Base-by-base conservation (phyloP, 371 early-diverging fungal species). In the Parasitella parasitica region DNA sequence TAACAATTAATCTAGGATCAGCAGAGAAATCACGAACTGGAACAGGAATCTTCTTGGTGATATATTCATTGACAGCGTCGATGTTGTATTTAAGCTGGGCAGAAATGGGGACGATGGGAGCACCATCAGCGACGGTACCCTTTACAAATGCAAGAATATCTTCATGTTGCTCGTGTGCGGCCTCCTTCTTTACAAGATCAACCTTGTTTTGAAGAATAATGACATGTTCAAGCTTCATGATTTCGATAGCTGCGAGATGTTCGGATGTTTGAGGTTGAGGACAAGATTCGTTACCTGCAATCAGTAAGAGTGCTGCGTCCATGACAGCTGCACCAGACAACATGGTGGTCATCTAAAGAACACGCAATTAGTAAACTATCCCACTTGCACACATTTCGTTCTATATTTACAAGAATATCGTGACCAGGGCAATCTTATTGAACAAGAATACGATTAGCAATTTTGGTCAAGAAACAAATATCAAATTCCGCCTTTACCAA, bases 211-310 rank as follows among this genome's bases (percentile, higher is more conserved):
- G 99, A 51, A 99, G 85, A 73, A 99, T 96, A 43, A 99, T 94
- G 63, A 99, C 94, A 78, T 99, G 91, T 66, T 97, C 80, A 51
- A 99, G 86, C 86, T 97, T 92, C 98, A 99, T 99, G 66, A 99
- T 99, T 83, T 99, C 99, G 65, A 99, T 96, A 50, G 99, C 99
- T 67, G 99, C 99, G 75, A 99, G 85, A 84, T 99, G 99, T 82
- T 99, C 99, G 24, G 91, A 90, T 26, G 99, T 99, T 83, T 99
- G 99, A 22, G 99, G 99, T 84, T 99, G 99, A 37, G 99, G 99
- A 86, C 99, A 99, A 11, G 92, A 88, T 87, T 99, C 99, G 83
- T 99, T 99, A 66, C 97, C 99, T 18, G 99, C 99, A 78, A 99
- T 94, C 67, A 99, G 85, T 50, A 99, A 90, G 63, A 99, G 76